phyloP scores from a whole-genome alignment of 2,329 filamentous ascomycete genomes.

The Talaromyces funiculosus region DNA sequence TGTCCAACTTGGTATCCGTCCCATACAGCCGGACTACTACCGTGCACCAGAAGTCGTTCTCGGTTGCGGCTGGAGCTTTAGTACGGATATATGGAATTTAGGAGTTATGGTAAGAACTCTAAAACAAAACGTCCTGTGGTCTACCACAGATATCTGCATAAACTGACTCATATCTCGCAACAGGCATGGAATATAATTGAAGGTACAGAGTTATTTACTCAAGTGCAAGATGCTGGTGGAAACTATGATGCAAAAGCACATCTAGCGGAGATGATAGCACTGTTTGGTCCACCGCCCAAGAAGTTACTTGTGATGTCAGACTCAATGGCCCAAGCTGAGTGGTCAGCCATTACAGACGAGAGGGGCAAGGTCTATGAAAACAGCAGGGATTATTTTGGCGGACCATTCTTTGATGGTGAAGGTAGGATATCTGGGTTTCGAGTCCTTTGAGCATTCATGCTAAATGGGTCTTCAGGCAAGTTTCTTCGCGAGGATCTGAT shows the following conservation, averaged over 20 bases:
- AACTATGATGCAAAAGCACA: conserved; percentile 15
- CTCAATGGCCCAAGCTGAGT: conserved; percentile 39
- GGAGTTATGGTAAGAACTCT: conserved; percentile 23
- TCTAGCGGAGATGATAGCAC: conserved; percentile 18
- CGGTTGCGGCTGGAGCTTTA: conserved; percentile 8
- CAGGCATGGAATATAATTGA: conserved; percentile 17
- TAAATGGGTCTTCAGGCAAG: conserved; percentile 10
- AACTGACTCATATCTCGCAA: background rate
- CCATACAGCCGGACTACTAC: conserved; percentile 23
- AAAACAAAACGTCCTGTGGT: background rate
- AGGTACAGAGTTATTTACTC: conserved; percentile 18
- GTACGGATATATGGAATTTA: conserved; percentile 27
- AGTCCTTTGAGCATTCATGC: background rate
- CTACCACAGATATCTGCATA: background rate
- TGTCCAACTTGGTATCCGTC: conserved; percentile 29
- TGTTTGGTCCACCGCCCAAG: conserved; percentile 16
- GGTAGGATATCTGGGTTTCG: background rate
- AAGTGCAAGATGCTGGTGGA: conserved; percentile 15
- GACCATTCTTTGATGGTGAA: conserved; percentile 9
- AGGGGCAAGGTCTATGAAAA: conserved; percentile 5
- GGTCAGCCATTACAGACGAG: conserved; percentile 23
- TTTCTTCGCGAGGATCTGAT: conserved; percentile 18
- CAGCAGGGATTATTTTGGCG: conserved; percentile 15
- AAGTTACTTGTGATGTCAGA: conserved; percentile 9
- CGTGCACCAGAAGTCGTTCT: conserved; percentile 24